Evolutionary conservation across 306 rosid species (phyloP), one percentile per base, ranked within the genome.

Genomic region (Castanea mollissima): DNA sequence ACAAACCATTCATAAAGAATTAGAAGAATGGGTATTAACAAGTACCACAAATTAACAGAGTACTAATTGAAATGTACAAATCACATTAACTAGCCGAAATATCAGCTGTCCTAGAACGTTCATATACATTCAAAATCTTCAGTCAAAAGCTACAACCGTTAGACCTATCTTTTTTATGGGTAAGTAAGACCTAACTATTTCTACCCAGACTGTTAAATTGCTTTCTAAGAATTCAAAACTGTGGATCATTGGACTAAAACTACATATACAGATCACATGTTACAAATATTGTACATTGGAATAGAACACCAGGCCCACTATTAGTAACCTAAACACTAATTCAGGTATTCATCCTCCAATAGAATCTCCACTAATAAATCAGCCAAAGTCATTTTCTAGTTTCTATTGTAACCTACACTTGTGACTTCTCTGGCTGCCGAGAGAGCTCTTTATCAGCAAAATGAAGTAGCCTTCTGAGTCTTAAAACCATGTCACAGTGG

Each of bases 401-500:
- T 49, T 25, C 84, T 23, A 31, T 55, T 54, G 29, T 86, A 74
- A 55, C 71, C 86, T 75, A 23, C 73, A 76, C 35, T 79, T 85
- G 87, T 9, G 92, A 86, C 87, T 95, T 95, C 71, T 90, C 97
- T 4, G 87, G 86, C 71, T 81, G 87, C 80, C 89, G 86, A 29
- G 88, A 87, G 44, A 94, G 92, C 88, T 92, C 97, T 73, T 85
- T 94, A 79, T 94, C 99, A 58, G 99, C 99, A 82, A 92, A 95
- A 87, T 95, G 98, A 85, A 95, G 93, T 62, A 95, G 94, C 81
- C 99, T 86, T 74, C 98, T 84, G 0, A 95, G 88, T 89, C 99
- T 91, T 83, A 95, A 85, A 79, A 95, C 98, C 99, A 95, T 93
- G 87, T 95, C 98, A 75, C 99, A 95, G 74, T 95, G 99, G 72